Evolutionary conservation across 129 eudicot genomes (phyloP).

Genomic region (Ambrosia trifida): DNA sequence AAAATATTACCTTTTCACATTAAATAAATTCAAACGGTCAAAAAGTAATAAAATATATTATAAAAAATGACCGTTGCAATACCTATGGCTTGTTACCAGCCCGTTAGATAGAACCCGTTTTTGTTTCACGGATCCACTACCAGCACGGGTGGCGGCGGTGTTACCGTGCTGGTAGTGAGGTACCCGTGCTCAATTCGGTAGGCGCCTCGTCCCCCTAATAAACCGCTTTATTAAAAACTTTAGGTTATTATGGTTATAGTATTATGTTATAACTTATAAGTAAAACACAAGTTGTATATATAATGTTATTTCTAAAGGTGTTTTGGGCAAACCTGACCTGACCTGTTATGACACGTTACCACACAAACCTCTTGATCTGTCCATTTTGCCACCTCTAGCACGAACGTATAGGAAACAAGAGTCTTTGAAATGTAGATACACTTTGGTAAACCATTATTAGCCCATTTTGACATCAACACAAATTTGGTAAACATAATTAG

Average conservation of each 20-base stretch:
- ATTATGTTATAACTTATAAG: not conserved
- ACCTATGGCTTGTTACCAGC: too few species aligned
- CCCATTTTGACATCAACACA: not conserved
- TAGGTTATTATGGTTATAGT: not conserved
- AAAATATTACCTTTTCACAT: too few species aligned
- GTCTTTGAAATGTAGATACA: not conserved
- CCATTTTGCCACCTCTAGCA: conserved; percentile 6
- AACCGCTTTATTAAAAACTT: not conserved
- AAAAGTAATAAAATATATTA: too few species aligned
- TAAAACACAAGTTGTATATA: not conserved
- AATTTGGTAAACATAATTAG: too few species aligned
- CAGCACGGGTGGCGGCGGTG: too few species aligned
- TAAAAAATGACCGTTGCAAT: too few species aligned
- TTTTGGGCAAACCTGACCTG: not conserved
- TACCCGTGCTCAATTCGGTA: too few species aligned
- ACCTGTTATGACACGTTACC: not conserved
- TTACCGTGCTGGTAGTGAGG: too few species aligned
- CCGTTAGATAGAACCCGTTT: too few species aligned
- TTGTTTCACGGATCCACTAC: too few species aligned
- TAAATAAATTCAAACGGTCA: too few species aligned
- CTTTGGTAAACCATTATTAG: conserved; percentile 8
- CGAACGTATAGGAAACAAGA: not conserved
- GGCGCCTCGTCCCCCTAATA: too few species aligned
- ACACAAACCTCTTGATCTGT: not conserved
- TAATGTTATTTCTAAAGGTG: not conserved